A percentile compares a stretch with the other conserved stretches of the same genome.
Evolutionary conservation across 2,329 filamentous ascomycete species (phyloP).

Genomic region (Cadophora malorum): DNA sequence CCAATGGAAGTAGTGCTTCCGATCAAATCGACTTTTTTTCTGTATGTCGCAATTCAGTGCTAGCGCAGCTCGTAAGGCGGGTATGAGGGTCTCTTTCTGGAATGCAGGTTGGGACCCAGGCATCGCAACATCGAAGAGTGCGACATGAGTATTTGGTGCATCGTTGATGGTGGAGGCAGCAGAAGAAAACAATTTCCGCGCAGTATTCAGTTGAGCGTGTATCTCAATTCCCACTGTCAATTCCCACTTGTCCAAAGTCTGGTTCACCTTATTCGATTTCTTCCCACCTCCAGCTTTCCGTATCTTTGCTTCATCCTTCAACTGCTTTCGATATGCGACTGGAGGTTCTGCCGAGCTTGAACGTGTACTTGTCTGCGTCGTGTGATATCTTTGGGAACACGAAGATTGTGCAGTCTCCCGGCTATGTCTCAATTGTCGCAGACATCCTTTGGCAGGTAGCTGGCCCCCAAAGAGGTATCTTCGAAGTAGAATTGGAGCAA

Average conservation of each 20-base stretch:
- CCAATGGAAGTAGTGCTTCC: slow-evolving; percentile 99
- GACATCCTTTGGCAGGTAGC: slow-evolving; percentile 39
- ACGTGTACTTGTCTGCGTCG: slow-evolving; percentile 28
- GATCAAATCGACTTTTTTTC: slow-evolving; percentile 81
- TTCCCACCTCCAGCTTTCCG: slow-evolving; percentile 49
- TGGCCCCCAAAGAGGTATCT: slow-evolving; percentile 44
- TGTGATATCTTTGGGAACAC: slow-evolving; percentile 30
- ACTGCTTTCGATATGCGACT: slow-evolving; percentile 69
- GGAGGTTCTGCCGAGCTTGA: slow-evolving; percentile 24
- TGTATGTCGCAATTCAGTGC: slow-evolving; percentile 83
- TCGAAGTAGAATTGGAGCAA: slow-evolving; percentile 39
- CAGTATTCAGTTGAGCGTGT: slow-evolving; percentile 92
- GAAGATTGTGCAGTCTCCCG: slow-evolving; percentile 26
- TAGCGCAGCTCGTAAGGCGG: slow-evolving; percentile 87
- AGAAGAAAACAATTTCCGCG: slow-evolving; percentile 85
- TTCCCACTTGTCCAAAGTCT: slow-evolving; percentile 72
- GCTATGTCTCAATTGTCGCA: slow-evolving; percentile 30
- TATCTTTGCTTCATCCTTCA: slow-evolving; percentile 70
- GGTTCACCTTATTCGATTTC: slow-evolving; percentile 46
- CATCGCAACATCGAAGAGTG: slow-evolving; percentile 86
- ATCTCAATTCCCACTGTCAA: slow-evolving; percentile 97
- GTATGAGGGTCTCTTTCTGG: slow-evolving; percentile 81
- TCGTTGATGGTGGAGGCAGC: slow-evolving; percentile 70
- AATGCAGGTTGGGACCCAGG: slow-evolving; percentile 90
- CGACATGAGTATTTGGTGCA: slow-evolving; percentile 83